Evolutionary conservation across 2,329 filamentous ascomycete genomes (phyloP), one percentile per base, ranked within the genome.

Genomic region (Chalaropsis thielavioides): DNA sequence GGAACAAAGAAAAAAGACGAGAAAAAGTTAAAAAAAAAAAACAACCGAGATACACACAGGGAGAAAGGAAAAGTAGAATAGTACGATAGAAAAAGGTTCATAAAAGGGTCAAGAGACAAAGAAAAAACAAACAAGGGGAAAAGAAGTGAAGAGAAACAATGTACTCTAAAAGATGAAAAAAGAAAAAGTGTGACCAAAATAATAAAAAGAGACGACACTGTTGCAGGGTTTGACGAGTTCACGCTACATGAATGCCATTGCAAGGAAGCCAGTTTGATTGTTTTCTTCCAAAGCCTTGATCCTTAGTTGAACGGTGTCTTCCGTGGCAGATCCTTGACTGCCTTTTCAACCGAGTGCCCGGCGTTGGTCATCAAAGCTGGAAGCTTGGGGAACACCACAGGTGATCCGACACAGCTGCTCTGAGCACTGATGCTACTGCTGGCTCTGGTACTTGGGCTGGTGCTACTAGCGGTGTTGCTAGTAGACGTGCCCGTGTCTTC

Each of bases 1-100:
- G 63, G 51, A 17, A 46, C 19, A 66, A 63, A 60, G 22, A 31
- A 64, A 63, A 54, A 51, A 11, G n/a, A 51, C 31, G 35, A 56
- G 31, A 19, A 11, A 19, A 41, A n/a, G 10, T 1, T 27, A 19
- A 24, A 62, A 35, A 4, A 35, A n/a, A 22, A 8, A 46, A 62
- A 35, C 11, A 41, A 58, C n/a, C 24, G 24, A 41, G 35, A 44
- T 43, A 31, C 19, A 58, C 31, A 44, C 54, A 15, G 40, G 24
- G 17, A 41, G 61, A 13, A 63, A 27, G 19, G 27, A 24, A 31
- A 58, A 5, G 41, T 24, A 64, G 40, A 31, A 60, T 35, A n/a
- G 40, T 19, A 41, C n/a, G 31, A 64, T 40, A 51, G 31, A 58
- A 63, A 41, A 63, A 63, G 44, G n/a, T 40, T n/a, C 35, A 56